phyloP scores from a whole-genome alignment of 306 rosid genomes.

The Ziziphus jujuba region DNA sequence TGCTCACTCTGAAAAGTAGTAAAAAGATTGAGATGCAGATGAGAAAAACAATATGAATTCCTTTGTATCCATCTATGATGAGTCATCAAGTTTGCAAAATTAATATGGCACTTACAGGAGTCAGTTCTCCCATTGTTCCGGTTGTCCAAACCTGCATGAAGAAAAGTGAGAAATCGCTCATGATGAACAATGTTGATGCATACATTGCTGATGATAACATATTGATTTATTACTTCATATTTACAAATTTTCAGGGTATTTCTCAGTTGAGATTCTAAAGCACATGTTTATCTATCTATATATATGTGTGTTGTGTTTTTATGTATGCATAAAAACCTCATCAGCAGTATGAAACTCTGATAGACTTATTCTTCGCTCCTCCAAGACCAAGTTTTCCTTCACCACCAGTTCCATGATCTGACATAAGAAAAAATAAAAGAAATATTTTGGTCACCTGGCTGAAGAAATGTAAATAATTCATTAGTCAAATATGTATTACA shows the following conservation, averaged over 20 bases:
- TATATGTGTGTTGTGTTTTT: no score
- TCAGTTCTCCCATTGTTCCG: constrained; percentile 91
- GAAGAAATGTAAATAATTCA: background rate
- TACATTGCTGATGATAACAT: background rate
- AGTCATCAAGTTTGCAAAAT: constrained; percentile 9
- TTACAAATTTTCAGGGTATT: background rate
- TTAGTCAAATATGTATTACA: background rate
- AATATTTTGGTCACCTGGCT: constrained; percentile 10
- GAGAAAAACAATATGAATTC: no score
- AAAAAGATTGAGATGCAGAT: no score
- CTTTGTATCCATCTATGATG: background rate
- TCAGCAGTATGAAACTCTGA: constrained; percentile 88
- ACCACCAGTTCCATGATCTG: constrained; percentile 84
- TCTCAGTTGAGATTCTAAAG: background rate
- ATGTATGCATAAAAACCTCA: constrained; percentile 47
- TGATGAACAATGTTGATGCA: background rate
- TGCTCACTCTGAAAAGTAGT: no score
- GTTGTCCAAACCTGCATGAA: constrained; percentile 78
- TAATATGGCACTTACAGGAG: constrained; percentile 56
- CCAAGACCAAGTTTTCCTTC: constrained; percentile 56
- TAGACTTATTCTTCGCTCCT: constrained; percentile 77
- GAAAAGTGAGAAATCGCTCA: background rate
- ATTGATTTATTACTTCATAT: background rate
- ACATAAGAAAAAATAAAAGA: background rate
- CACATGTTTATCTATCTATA: no score